These are phyloP conservation scores for Ogataea degrootiae DNA, from an alignment of 805 yeast genomes.

Conservation along the genomic window DNA sequence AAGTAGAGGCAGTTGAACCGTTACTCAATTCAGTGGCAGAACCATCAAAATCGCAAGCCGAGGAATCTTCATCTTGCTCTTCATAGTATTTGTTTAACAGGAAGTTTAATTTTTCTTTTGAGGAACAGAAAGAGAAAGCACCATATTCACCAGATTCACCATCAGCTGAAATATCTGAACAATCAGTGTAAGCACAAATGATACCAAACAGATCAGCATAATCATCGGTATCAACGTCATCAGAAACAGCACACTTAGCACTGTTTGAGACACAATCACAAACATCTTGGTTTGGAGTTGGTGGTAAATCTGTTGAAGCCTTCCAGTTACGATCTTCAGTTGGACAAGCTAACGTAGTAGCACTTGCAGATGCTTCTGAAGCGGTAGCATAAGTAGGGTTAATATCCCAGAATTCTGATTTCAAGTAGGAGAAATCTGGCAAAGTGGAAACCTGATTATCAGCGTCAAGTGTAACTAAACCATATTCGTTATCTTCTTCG, in stretches of 20 bases:
- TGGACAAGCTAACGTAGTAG: slow-evolving; percentile 43
- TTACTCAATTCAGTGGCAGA: slow-evolving; percentile 51
- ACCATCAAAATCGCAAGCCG: slow-evolving; percentile 71
- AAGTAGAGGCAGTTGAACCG: slow-evolving; percentile 36
- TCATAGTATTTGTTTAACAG: slow-evolving; percentile 61
- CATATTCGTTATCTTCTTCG: slow-evolving; percentile 78
- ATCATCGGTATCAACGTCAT: slow-evolving; percentile 45
- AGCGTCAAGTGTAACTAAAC: slow-evolving; percentile 54
- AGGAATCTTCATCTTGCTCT: slow-evolving; percentile 35
- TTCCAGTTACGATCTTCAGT: slow-evolving; percentile 53
- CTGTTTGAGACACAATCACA: slow-evolving; percentile 60
- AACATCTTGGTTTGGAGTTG: slow-evolving; percentile 63
- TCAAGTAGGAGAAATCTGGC: slow-evolving; percentile 53
- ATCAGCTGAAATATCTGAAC: slow-evolving; percentile 57
- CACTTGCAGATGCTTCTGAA: slow-evolving; percentile 32
- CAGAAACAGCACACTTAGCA: slow-evolving; percentile 54
- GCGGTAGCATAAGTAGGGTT: slow-evolving; percentile 44
- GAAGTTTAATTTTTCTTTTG: slow-evolving; percentile 65
- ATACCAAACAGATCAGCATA: slow-evolving; percentile 55
- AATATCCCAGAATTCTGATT: slow-evolving; percentile 47
- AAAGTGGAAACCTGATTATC: slow-evolving; percentile 50
- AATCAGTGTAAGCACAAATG: slow-evolving; percentile 55
- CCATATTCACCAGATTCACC: slow-evolving; percentile 69
- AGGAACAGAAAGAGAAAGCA: slow-evolving; percentile 65
- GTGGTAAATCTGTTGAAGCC: slow-evolving; percentile 67